phyloP scores from a whole-genome alignment of 768 basidiomycete species.

The Chiua virens region DNA sequence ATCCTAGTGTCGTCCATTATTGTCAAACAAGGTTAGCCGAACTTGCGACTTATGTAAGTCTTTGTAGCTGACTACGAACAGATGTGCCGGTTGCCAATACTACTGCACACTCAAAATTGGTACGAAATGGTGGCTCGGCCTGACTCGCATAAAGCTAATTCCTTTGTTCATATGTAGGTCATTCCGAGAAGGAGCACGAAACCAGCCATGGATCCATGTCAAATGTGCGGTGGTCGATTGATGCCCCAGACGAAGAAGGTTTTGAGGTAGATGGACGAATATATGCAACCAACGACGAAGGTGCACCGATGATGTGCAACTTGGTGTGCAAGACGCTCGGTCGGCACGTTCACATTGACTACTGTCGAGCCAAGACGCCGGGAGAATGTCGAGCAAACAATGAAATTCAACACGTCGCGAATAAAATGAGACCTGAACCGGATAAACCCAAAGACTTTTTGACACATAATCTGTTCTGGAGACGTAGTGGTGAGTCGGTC shows the following conservation, averaged over 20 bases:
- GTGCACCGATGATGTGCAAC: constrained; percentile 63
- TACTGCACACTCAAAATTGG: constrained; percentile 56
- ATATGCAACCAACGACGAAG: constrained; percentile 50
- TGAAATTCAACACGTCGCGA: constrained; percentile 46
- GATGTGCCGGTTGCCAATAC: constrained; percentile 56
- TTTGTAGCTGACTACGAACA: constrained; percentile 19
- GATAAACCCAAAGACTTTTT: constrained; percentile 52
- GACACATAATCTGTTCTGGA: constrained; percentile 55
- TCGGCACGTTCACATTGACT: constrained; percentile 56
- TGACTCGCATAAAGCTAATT: neutral
- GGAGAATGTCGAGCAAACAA: constrained; percentile 37
- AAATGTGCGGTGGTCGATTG: constrained; percentile 52
- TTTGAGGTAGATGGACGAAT: constrained; percentile 53
- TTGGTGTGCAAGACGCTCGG: constrained; percentile 52
- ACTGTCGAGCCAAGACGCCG: constrained; percentile 42
- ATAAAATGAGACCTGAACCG: constrained; percentile 44
- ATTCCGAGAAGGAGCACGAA: constrained; percentile 56
- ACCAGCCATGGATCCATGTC: constrained; percentile 65
- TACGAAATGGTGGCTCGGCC: constrained; percentile 16
- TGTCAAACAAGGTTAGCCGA: constrained; percentile 46
- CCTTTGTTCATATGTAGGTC: constrained; percentile 37
- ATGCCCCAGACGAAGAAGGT: constrained; percentile 49
- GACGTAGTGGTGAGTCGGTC: constrained; percentile 35
- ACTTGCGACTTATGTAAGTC: neutral
- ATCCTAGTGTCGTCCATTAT: constrained; percentile 46